Evolutionary conservation across 352 stramenopile genomes (phyloP).

Genomic region (Chrysophaeum taylorii): DNA sequence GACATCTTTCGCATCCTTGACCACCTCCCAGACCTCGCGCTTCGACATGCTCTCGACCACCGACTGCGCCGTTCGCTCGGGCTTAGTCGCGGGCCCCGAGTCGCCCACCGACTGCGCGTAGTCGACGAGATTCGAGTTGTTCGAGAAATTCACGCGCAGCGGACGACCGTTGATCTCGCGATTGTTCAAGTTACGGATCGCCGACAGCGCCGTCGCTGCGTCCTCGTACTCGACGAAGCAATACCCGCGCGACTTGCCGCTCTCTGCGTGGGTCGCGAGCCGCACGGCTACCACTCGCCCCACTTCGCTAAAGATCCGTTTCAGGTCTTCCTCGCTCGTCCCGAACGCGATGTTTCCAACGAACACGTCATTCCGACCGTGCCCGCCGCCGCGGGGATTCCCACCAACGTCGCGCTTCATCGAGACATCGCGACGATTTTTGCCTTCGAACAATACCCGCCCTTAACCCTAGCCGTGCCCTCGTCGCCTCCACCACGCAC

Average conservation of each 20-base stretch:
- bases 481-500: too few species aligned
- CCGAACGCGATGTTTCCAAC: conserved; percentile 58
- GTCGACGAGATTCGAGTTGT: neutral
- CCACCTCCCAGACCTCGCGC: conserved; percentile 2
- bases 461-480: too few species aligned
- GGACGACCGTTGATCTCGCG: neutral
- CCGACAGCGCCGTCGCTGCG: conserved; percentile 47
- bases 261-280: conserved; percentile 55
- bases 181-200: conserved; percentile 52
- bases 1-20: neutral
- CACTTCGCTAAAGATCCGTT: conserved; percentile 51
- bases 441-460: too few species aligned
- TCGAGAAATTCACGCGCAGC: conserved; percentile 14
- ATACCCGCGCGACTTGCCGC: conserved; percentile 58
- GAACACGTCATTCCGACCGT: conserved; percentile 47
- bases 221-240: conserved; percentile 68
- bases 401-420: too few species aligned
- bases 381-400: too few species aligned
- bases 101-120: neutral
- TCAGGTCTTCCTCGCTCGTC: conserved; percentile 55
- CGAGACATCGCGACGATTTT: too few species aligned
- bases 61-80: neutral
- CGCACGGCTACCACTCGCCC: conserved; percentile 50
- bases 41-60: neutral
- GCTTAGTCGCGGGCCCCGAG: neutral